phyloP scores from a whole-genome alignment of 2,329 filamentous ascomycete species.

The Pseudopithomyces chartarum region DNA sequence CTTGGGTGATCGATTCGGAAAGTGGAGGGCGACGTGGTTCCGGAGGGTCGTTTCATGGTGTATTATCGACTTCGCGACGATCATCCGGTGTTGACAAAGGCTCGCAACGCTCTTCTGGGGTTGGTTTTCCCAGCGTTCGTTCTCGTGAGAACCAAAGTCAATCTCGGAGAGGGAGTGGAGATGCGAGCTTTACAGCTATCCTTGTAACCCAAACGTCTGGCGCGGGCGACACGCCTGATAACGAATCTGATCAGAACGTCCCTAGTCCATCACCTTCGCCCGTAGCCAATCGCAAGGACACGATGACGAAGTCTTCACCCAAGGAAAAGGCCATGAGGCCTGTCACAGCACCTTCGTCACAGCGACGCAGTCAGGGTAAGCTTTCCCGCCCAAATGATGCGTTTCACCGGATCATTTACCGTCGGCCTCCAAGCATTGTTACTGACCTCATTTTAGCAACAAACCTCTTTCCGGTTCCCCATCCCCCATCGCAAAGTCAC shows the following conservation, averaged over 20 bases:
- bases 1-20: constrained; percentile 13
- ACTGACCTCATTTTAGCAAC: constrained; percentile 29
- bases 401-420: constrained; percentile 12
- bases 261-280: constrained; percentile 24
- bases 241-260: constrained; percentile 17
- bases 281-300: constrained; percentile 33
- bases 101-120: constrained; percentile 37
- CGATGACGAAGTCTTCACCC: constrained; percentile 30
- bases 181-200: constrained; percentile 47
- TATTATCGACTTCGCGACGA: constrained; percentile 29
- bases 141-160: constrained; percentile 40
- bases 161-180: constrained; percentile 44
- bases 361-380: constrained; percentile 43
- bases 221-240: constrained; percentile 26
- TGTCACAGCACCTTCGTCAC: constrained; percentile 42
- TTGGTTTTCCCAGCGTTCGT: constrained; percentile 24
- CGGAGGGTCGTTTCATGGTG: constrained; percentile 29
- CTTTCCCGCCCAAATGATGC: constrained; percentile 15
- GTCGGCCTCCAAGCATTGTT: constrained; percentile 16
- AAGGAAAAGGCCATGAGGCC: constrained; percentile 37
- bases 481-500: constrained; percentile 38
- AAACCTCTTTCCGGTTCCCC: constrained; percentile 36
- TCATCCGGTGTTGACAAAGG: constrained; percentile 38
- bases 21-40: constrained; percentile 34
- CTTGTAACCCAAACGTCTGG: constrained; percentile 45